These are phyloP conservation scores for Botrytis porri DNA, from an alignment of 2,329 filamentous ascomycete genomes.

Conservation along the genomic window DNA sequence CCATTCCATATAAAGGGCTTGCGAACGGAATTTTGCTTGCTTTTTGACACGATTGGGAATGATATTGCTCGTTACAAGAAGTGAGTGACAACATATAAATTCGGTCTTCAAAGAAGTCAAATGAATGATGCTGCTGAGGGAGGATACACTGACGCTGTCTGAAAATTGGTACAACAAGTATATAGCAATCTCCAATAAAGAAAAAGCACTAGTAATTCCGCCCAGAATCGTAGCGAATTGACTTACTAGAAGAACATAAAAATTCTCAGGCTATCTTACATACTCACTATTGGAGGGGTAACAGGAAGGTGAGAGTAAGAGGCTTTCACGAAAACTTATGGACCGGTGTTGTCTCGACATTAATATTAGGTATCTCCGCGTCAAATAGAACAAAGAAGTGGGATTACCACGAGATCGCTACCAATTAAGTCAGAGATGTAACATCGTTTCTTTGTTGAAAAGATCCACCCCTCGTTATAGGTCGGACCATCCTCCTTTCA, in stretches of 20 bases:
- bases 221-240: background rate
- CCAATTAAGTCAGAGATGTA: background rate
- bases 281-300: background rate
- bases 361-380: constrained; percentile 8
- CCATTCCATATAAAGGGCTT: background rate
- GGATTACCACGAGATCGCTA: background rate
- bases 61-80: background rate
- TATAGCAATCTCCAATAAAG: constrained; percentile 11
- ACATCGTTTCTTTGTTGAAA: constrained; percentile 1
- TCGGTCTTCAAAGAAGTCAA: background rate
- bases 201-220: background rate
- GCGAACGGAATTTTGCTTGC: background rate
- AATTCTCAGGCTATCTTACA: background rate
- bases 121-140: background rate
- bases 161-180: background rate
- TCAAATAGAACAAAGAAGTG: background rate
- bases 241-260: background rate
- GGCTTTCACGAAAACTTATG: background rate
- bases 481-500: background rate
- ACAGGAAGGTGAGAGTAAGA: background rate
- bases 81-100: background rate
- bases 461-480: background rate
- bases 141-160: background rate
- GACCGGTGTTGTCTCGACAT: background rate
- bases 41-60: background rate